Evolutionary conservation across 2,329 filamentous ascomycete genomes (phyloP), one percentile per base, ranked within the genome.

Genomic region (Leptosphaerulina australis): DNA sequence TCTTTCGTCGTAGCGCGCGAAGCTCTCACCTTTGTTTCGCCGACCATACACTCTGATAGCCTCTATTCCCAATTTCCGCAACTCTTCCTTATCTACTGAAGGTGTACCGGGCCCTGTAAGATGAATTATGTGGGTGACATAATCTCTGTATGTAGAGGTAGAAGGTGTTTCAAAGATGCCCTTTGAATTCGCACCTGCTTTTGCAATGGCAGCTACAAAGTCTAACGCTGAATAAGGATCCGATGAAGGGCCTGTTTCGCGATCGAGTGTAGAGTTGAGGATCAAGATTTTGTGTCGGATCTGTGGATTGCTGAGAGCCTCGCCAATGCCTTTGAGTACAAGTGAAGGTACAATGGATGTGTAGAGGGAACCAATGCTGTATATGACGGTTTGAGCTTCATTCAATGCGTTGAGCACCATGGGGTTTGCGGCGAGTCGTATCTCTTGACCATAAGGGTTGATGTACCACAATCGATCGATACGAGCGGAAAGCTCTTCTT

Each of bases 401-500:
- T 77, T 76, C 1, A 97, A 71, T 0, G 90, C 84, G 6, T 84
- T 81, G 0, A 96, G 63, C 0, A 93, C 90, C 40, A 90, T 86
- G 0, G 91, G 86, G 64, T 96, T 97, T 2, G 91, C 88, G 0
- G 86, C 82, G 0, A 92, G 89, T 14, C 87, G 84, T 60, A 97
- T 97, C 73, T 97, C 92, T 69, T 97, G 91, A n/a, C 93, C 93
- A 71, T 97, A 97, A 0, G 93, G 93, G 67, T 97, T 97, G 76
- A 97, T 97, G 76, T 97, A 97, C 91, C 91, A 97, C 24, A 97
- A 81, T 2, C 92, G 78, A 45, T 86, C 80, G 60, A 97, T 96
- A 21, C 90, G 82, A 0, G 88, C 81, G 0, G 90, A 83, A 1
- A 97, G 79, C 45, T 93, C 89, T 53, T 89, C 84, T 56, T 91